Conservation (phyloP, 2,329 filamentous ascomycete species). For the Colletotrichum tofieldiae region DNA sequence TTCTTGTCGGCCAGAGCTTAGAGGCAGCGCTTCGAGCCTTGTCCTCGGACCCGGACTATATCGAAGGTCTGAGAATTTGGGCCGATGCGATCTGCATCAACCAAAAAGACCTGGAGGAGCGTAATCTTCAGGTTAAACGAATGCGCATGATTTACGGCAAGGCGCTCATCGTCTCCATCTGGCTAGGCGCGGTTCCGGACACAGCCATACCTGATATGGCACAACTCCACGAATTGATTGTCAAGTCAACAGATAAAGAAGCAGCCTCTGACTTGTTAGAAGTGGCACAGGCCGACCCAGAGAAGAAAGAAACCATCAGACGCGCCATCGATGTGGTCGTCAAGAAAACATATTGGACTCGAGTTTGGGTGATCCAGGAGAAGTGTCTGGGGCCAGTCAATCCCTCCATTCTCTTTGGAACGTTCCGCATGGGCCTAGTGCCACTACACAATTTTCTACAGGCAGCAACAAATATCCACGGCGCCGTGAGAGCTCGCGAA, state of each 20-base stretch:
- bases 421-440: slow-evolving; percentile 27
- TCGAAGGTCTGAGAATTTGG: slow-evolving; percentile 39
- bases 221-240: slow-evolving; percentile 18
- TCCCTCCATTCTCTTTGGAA: slow-evolving; percentile 35
- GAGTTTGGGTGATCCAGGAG: slow-evolving; percentile 36
- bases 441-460: slow-evolving; percentile 30
- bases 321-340: slow-evolving; percentile 22
- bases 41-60: slow-evolving; percentile 26
- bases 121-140: slow-evolving; percentile 42
- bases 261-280: slow-evolving; percentile 17
- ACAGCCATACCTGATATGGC: slow-evolving; percentile 30
- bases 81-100: slow-evolving; percentile 47
- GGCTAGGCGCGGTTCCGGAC: slow-evolving; percentile 38
- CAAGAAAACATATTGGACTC: slow-evolving; percentile 21
- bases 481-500: slow-evolving; percentile 24
- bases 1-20: slow-evolving; percentile 27
- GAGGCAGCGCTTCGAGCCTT: slow-evolving; percentile 31
- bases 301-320: slow-evolving; percentile 12
- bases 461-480: slow-evolving; percentile 16
- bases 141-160: slow-evolving; percentile 42
- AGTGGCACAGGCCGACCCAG: background rate
- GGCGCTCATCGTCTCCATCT: slow-evolving; percentile 40
- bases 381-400: slow-evolving; percentile 31
- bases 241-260: slow-evolving; percentile 7
- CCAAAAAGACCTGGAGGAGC: slow-evolving; percentile 42